These are phyloP conservation scores for Starmerella stigmatis DNA, from an alignment of 805 yeast genomes.

Conservation along the genomic window DNA sequence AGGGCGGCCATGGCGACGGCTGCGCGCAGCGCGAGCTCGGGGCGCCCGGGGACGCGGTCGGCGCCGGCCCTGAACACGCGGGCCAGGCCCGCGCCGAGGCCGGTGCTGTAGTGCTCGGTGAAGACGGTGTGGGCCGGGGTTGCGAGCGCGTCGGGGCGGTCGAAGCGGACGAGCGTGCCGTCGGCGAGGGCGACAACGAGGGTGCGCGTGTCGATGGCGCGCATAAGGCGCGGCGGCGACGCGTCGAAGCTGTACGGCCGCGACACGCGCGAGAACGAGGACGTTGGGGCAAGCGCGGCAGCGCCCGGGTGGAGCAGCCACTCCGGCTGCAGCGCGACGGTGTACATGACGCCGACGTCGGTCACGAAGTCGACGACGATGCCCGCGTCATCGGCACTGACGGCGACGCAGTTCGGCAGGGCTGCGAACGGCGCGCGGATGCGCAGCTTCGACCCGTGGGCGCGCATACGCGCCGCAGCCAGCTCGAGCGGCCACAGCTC, in stretches of 20 bases:
- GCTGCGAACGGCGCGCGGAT: conserved; percentile 35
- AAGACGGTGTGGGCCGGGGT: conserved; percentile 34
- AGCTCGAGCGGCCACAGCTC: conserved; percentile 19
- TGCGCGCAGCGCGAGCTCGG: conserved; percentile 33
- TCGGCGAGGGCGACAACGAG: conserved; percentile 56
- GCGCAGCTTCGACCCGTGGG: conserved; percentile 26
- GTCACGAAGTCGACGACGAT: conserved; percentile 35
- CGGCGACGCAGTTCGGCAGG: conserved; percentile 32
- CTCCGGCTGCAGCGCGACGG: conserved; percentile 29
- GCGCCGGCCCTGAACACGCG: conserved; percentile 16
- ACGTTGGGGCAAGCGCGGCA: conserved; percentile 44
- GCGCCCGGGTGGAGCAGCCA: conserved; percentile 14
- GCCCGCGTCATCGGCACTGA: conserved; percentile 27
- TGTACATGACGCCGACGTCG: conserved; percentile 41
- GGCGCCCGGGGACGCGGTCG: conserved; percentile 36
- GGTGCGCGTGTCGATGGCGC: conserved; percentile 37
- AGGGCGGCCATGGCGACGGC: conserved; percentile 31
- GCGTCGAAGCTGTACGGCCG: conserved; percentile 43
- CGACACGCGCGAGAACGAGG: conserved; percentile 49
- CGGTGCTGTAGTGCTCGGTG: conserved; percentile 16
- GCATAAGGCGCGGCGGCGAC: conserved; percentile 45
- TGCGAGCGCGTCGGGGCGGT: conserved; percentile 26
- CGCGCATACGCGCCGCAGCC: conserved; percentile 5
- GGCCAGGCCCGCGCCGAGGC: conserved; percentile 8
- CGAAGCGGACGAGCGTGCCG: conserved; percentile 51